phyloP scores from a whole-genome alignment of 2,329 filamentous ascomycete species.

The Chrysoporthe austroafricana region DNA sequence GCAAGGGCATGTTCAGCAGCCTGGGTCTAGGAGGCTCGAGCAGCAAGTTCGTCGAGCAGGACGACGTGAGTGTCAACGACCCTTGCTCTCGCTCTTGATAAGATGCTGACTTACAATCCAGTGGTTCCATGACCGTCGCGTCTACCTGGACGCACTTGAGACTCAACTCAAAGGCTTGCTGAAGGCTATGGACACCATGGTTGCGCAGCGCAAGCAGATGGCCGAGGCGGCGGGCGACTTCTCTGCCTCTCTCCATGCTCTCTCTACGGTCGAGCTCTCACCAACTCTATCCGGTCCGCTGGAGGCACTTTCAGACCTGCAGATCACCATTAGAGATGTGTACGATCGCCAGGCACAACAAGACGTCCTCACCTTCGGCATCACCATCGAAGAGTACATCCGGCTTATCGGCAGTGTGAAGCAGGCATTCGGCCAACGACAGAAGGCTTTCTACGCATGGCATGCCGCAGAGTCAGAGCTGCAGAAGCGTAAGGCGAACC shows the following conservation, averaged over 20 bases:
- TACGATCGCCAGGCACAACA: slow-evolving; percentile 98
- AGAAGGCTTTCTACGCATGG: slow-evolving; percentile 96
- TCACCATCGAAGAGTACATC: slow-evolving; percentile 98
- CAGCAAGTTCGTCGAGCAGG: slow-evolving; percentile 95
- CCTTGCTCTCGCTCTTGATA: neutral
- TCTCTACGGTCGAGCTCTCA: slow-evolving; percentile 91
- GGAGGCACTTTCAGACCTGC: slow-evolving; percentile 89
- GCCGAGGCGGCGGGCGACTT: slow-evolving; percentile 94
- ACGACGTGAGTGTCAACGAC: slow-evolving; percentile 68
- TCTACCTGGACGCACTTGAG: slow-evolving; percentile 74
- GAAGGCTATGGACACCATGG: slow-evolving; percentile 93
- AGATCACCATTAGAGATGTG: slow-evolving; percentile 90
- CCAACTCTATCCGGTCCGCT: slow-evolving; percentile 85
- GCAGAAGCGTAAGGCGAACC: slow-evolving; percentile 82
- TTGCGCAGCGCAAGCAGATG: slow-evolving; percentile 88
- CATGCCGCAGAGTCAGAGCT: slow-evolving; percentile 88
- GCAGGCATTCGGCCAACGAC: slow-evolving; percentile 86
- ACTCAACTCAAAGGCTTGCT: slow-evolving; percentile 84
- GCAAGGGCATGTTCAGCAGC: slow-evolving; percentile 89
- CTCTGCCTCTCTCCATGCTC: slow-evolving; percentile 86
- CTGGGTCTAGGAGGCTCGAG: slow-evolving; percentile 77
- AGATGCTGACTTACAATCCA: slow-evolving; percentile 38
- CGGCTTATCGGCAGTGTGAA: slow-evolving; percentile 94
- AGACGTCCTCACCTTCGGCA: slow-evolving; percentile 92
- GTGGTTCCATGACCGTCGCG: slow-evolving; percentile 97